A percentile compares a stretch with the other conserved stretches of the same genome.
phyloP scores from a whole-genome alignment of 805 yeast genomes.

The Teunomyces tritomae region DNA sequence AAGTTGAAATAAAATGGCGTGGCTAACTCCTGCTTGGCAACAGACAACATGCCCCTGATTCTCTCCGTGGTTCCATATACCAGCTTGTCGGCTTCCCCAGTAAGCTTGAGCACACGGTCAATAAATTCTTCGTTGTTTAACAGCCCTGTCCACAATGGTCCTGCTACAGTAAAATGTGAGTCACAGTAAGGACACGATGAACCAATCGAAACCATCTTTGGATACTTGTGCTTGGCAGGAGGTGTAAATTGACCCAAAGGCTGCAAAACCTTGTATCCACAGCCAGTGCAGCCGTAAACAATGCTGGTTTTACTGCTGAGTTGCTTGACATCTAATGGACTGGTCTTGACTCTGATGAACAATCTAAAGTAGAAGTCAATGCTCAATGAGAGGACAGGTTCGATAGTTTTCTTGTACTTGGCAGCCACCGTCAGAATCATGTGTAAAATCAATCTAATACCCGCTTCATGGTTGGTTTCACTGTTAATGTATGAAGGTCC shows the following conservation, averaged over 20 bases:
- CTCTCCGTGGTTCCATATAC: slow-evolving; percentile 78
- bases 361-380: slow-evolving; percentile 92
- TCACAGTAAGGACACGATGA: slow-evolving; percentile 71
- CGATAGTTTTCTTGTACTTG: slow-evolving; percentile 79
- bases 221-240: slow-evolving; percentile 54
- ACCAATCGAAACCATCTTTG: slow-evolving; percentile 14
- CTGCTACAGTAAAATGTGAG: slow-evolving; percentile 71
- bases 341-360: slow-evolving; percentile 71
- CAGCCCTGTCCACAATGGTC: slow-evolving; percentile 87
- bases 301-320: slow-evolving; percentile 75
- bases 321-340: slow-evolving; percentile 80
- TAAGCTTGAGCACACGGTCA: slow-evolving; percentile 56
- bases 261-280: slow-evolving; percentile 71
- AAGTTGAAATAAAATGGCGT: slow-evolving; percentile 82
- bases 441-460: slow-evolving; percentile 77
- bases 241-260: slow-evolving; percentile 62
- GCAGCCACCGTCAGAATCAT: slow-evolving; percentile 83
- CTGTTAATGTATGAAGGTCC: slow-evolving; percentile 50
- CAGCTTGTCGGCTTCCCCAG: slow-evolving; percentile 47
- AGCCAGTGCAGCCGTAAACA: slow-evolving; percentile 82
- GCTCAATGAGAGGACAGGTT: slow-evolving; percentile 80
- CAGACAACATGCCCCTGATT: slow-evolving; percentile 87
- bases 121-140: slow-evolving; percentile 72
- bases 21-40: slow-evolving; percentile 69
- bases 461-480: slow-evolving; percentile 91